phyloP scores from a whole-genome alignment of 495 filamentous ascomycete species.

The Aspergillus bertholletiae region DNA sequence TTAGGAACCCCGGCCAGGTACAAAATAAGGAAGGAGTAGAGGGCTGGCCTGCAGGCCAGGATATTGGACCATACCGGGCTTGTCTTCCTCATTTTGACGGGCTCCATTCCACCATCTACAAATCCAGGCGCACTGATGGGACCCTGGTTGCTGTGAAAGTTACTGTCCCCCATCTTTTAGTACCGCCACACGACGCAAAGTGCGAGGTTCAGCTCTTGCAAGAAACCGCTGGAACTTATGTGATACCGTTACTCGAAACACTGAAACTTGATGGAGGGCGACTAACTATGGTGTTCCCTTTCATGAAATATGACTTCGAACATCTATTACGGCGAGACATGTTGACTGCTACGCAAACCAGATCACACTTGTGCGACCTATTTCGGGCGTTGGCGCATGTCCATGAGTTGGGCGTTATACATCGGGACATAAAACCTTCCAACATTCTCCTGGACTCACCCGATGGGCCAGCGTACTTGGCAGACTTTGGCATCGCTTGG shows the following conservation, averaged over 20 bases:
- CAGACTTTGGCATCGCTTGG: slow-evolving; percentile 93
- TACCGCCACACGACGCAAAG: slow-evolving; percentile 73
- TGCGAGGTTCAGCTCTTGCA: slow-evolving; percentile 73
- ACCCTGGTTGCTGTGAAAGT: slow-evolving; percentile 77
- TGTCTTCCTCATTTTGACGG: slow-evolving; percentile 72
- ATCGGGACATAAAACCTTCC: slow-evolving; percentile 91
- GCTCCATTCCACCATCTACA: slow-evolving; percentile 81
- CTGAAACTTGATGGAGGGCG: slow-evolving; percentile 68
- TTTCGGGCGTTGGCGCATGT: slow-evolving; percentile 70
- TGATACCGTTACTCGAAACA: slow-evolving; percentile 67
- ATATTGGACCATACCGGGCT: slow-evolving; percentile 66
- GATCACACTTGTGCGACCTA: slow-evolving; percentile 56
- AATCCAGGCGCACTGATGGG: slow-evolving; percentile 36
- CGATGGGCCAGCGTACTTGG: slow-evolving; percentile 68
- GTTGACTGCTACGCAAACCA: slow-evolving; percentile 42
- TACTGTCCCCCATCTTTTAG: slow-evolving; percentile 67
- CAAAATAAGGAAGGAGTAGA: slow-evolving; percentile 9
- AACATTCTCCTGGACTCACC: slow-evolving; percentile 73
- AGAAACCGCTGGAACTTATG: slow-evolving; percentile 40
- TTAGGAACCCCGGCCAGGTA: slow-evolving; percentile 14
- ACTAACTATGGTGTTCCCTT: slow-evolving; percentile 81
- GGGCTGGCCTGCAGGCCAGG: slow-evolving; percentile 34
- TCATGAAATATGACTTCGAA: slow-evolving; percentile 67
- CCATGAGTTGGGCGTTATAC: slow-evolving; percentile 74
- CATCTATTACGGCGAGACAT: slow-evolving; percentile 50